A percentile compares a stretch with the other conserved stretches of the same genome.
These are phyloP conservation scores for Chlamydomonas asymmetrica DNA, from an alignment of 139 green algal genomes.

Conservation along the genomic window DNA sequence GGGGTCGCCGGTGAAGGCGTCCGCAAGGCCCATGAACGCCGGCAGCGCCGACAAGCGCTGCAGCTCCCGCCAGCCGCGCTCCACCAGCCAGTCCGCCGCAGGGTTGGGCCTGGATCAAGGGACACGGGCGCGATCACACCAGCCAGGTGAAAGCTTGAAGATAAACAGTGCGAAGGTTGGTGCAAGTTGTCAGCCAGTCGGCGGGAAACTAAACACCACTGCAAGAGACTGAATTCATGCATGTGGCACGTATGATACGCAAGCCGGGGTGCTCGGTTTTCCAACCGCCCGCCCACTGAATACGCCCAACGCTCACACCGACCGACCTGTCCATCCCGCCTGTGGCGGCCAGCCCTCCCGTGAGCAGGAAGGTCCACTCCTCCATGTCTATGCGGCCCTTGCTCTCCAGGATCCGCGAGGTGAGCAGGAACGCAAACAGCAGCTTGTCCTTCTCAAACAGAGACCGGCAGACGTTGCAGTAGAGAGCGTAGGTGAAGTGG, in stretches of 20 bases:
- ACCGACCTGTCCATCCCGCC: slow-evolving; percentile 3
- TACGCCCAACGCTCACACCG: no score
- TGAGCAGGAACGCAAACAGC: slow-evolving; percentile 79
- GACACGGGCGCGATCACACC: no score
- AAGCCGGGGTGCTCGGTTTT: no score
- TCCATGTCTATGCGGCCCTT: slow-evolving; percentile 57
- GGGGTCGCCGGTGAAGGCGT: slow-evolving; percentile 41
- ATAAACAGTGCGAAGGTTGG: no score
- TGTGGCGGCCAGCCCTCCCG: slow-evolving; percentile 37
- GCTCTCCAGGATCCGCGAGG: slow-evolving; percentile 59
- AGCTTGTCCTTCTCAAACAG: slow-evolving; percentile 89
- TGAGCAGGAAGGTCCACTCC: slow-evolving; percentile 82
- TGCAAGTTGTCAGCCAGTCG: no score
- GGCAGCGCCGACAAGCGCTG: slow-evolving; percentile 34
- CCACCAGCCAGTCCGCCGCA: slow-evolving; percentile 64
- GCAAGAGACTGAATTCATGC: no score
- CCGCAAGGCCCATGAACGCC: slow-evolving; percentile 44
- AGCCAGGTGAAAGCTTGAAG: no score
- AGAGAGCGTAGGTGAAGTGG: slow-evolving; percentile 80
- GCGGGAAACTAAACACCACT: no score
- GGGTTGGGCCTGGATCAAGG: slow-evolving; percentile 63
- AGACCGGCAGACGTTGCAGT: slow-evolving; percentile 65
- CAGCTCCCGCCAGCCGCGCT: slow-evolving; percentile 52
- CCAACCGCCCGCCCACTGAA: no score
- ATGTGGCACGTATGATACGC: no score